Conservation (phyloP, 352 stramenopile genomes). For the Chrysophaeum taylorii region DNA sequence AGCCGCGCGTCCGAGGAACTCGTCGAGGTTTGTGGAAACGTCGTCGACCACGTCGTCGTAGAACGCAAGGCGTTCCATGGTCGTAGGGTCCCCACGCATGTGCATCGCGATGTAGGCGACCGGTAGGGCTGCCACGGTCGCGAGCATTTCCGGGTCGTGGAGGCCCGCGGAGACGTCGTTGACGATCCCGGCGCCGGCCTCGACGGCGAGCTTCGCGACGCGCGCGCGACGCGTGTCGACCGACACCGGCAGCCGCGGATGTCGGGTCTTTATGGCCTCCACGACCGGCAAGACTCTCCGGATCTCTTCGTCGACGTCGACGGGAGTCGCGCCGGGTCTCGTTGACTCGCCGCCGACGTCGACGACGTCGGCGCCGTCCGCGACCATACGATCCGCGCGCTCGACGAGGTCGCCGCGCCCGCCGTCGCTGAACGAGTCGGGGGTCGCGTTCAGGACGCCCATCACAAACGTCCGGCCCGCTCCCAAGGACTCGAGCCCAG, state of each 20-base stretch:
- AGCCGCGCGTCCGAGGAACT: conserved; percentile 60
- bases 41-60: conserved; percentile 77
- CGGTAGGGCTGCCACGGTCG: conserved; percentile 54
- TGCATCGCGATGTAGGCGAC: conserved; percentile 91
- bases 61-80: conserved; percentile 72
- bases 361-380: conserved; percentile 79
- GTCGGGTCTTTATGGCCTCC: conserved; percentile 43
- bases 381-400: conserved; percentile 70
- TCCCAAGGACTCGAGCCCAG: conserved; percentile 33
- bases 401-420: conserved; percentile 52
- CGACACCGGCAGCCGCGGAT: conserved; percentile 70
- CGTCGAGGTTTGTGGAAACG: conserved; percentile 61
- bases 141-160: conserved; percentile 80
- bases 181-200: conserved; percentile 83
- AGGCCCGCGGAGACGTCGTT: conserved; percentile 92
- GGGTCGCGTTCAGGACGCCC: conserved; percentile 97
- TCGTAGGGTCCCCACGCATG: conserved; percentile 87
- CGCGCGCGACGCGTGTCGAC: conserved; percentile 88
- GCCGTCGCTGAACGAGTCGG: conserved; percentile 92
- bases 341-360: conserved; percentile 98
- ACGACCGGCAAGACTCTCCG: conserved; percentile 84
- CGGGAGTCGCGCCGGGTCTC: conserved; percentile 75
- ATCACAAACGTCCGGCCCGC: conserved; percentile 71
- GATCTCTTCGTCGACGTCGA: conserved; percentile 77
- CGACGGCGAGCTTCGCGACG: conserved; percentile 73